phyloP scores from a whole-genome alignment of 2,329 filamentous ascomycete genomes.

The Xylaria sp. region DNA sequence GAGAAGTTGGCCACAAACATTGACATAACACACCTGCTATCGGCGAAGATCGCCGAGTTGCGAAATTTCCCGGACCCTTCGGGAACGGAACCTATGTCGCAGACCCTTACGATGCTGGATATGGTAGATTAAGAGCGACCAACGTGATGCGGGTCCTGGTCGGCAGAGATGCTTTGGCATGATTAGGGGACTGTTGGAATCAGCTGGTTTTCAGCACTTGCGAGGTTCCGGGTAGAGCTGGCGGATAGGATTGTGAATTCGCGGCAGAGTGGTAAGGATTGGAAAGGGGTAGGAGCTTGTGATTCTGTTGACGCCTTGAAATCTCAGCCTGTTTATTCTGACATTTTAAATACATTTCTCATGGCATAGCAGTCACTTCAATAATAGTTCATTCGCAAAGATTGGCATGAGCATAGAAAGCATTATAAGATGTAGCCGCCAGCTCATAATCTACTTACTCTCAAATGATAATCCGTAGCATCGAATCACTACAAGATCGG shows the following conservation, averaged over 20 bases:
- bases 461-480: not conserved
- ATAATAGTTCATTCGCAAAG: not conserved
- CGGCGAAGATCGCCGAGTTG: too few relatives aligned
- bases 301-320: not conserved
- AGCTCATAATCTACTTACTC: not conserved
- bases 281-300: not conserved
- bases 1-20: too few relatives aligned
- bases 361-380: not conserved
- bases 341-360: not conserved
- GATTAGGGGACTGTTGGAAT: not conserved
- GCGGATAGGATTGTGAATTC: too few relatives aligned
- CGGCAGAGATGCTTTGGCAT: too few relatives aligned
- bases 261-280: not conserved
- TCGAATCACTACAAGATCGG: not conserved
- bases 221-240: not conserved
- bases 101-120: too few relatives aligned
- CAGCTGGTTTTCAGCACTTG: not conserved
- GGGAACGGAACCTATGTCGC: too few relatives aligned
- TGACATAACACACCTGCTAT: too few relatives aligned
- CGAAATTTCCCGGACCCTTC: too few relatives aligned
- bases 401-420: not conserved
- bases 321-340: not conserved
- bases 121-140: too few relatives aligned
- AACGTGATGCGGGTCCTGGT: too few relatives aligned
- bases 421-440: not conserved